Conservation (phyloP, 306 rosid species). For the Glycine latifolia region DNA sequence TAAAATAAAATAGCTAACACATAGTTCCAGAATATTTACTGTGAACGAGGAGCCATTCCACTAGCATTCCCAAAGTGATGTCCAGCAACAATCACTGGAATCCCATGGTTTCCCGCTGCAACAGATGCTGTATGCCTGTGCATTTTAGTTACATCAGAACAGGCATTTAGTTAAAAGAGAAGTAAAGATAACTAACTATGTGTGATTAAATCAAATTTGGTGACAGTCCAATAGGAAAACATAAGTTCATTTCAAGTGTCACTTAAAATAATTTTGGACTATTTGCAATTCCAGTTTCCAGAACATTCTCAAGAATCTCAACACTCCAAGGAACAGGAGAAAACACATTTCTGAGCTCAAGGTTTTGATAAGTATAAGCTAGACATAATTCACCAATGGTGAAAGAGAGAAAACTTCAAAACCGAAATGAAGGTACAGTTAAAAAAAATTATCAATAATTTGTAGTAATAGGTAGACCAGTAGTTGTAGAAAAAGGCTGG, state of each 20-base stretch:
- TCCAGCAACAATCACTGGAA: constrained; percentile 94
- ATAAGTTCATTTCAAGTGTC: constrained; percentile 31
- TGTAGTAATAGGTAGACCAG: background rate
- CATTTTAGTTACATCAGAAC: constrained; percentile 51
- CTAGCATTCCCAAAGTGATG: constrained; percentile 97
- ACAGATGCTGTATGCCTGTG: constrained; percentile 94
- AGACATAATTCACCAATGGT: constrained; percentile 1
- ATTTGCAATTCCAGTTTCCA: constrained; percentile 9
- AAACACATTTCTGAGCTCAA: background rate
- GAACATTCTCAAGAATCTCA: background rate
- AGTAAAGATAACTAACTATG: constrained; percentile 30
- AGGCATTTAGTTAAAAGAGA: constrained; percentile 28
- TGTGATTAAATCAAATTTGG: constrained; percentile 9
- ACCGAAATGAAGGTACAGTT: constrained; percentile 14
- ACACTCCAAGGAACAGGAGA: constrained; percentile 1
- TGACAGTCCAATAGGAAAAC: background rate
- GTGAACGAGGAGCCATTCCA: constrained; percentile 99
- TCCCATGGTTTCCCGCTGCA: constrained; percentile 98
- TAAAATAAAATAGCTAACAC: constrained; percentile 9
- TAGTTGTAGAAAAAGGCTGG: constrained; percentile 10
- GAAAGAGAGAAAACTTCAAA: constrained; percentile 18
- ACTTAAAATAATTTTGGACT: constrained; percentile 7
- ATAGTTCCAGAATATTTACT: constrained; percentile 68
- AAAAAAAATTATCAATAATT: constrained; percentile 3
- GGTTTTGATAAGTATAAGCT: constrained; percentile 18